Conservation (phyloP, 345 rosid species). For the Pugionium cornutum region DNA sequence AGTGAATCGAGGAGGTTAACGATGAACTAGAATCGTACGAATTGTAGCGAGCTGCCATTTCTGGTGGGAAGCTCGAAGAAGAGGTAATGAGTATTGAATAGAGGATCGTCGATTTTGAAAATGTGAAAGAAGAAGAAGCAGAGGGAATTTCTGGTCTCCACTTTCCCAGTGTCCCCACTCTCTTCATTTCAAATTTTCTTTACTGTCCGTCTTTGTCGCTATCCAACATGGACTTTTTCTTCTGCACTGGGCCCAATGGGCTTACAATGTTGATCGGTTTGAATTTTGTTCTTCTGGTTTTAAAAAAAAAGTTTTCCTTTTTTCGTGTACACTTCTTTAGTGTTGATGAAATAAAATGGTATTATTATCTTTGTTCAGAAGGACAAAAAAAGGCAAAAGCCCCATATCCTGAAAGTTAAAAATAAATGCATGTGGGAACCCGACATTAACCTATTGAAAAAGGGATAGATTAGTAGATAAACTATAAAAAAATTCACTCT, state of each 20-base stretch:
- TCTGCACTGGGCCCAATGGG: slow-evolving; percentile 11
- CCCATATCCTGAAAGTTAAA: slow-evolving; percentile 7
- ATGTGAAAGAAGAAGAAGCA: slow-evolving; percentile 17
- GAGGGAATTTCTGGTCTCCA: slow-evolving; percentile 24
- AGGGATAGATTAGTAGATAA: slow-evolving; percentile 16
- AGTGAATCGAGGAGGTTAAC: slow-evolving; percentile 52
- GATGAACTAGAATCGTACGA: slow-evolving; percentile 76
- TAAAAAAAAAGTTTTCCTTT: no score
- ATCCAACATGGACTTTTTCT: slow-evolving; percentile 1
- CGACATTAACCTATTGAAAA: slow-evolving; percentile 7
- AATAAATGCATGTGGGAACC: slow-evolving; percentile 14
- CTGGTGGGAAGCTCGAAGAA: background rate
- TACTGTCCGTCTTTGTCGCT: background rate
- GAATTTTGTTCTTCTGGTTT: no score
- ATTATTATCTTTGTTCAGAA: slow-evolving; percentile 13
- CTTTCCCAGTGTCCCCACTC: background rate
- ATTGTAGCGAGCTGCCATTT: slow-evolving; percentile 76
- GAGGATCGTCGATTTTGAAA: slow-evolving; percentile 30
- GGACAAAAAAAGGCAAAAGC: slow-evolving; percentile 1
- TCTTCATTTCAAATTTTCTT: slow-evolving; percentile 25
- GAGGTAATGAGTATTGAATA: background rate
- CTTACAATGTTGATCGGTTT: background rate
- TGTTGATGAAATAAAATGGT: slow-evolving; percentile 18
- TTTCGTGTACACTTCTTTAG: slow-evolving; percentile 17
- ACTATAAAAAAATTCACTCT: slow-evolving; percentile 16